Conservation (phyloP, 2,329 filamentous ascomycete genomes). For the Fusarium tricinctum region DNA sequence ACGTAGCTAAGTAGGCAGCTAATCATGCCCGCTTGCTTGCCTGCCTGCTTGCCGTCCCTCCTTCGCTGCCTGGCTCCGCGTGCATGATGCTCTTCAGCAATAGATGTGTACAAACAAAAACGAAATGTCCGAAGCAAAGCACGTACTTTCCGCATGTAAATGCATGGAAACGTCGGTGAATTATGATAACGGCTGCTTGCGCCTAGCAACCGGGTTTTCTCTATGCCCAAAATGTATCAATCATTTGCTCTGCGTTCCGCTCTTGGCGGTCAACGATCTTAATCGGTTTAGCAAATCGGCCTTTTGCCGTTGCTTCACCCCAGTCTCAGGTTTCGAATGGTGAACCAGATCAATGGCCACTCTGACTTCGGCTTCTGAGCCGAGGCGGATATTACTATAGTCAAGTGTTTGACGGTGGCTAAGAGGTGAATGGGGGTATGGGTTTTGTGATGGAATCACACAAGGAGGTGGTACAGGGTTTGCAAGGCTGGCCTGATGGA, state of each 20-base stretch:
- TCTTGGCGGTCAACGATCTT: constrained; percentile 28
- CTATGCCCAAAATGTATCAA: constrained; percentile 17
- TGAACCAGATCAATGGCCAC: constrained; percentile 75
- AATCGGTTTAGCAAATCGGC: constrained; percentile 42
- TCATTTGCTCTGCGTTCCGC: constrained; percentile 22
- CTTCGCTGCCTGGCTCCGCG: constrained; percentile 3
- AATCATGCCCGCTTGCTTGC: constrained; percentile 20
- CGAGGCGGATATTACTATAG: constrained; percentile 60
- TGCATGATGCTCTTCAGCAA: constrained; percentile 22
- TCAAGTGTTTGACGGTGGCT: constrained; percentile 15
- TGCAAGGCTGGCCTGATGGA: constrained; percentile 12
- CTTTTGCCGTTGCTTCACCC: constrained; percentile 42
- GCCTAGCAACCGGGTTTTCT: constrained; percentile 22
- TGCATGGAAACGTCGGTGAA: constrained; percentile 21
- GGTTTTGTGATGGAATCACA: constrained; percentile 10
- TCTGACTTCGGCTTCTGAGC: constrained; percentile 72
- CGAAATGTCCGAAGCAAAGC: constrained; percentile 24
- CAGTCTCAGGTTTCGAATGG: constrained; percentile 42
- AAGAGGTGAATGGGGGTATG: constrained; percentile 5
- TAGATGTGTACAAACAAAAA: constrained; percentile 22
- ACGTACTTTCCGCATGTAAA: constrained; percentile 3
- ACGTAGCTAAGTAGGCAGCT: constrained; percentile 1
- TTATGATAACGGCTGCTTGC: constrained; percentile 24
- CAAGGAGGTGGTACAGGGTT: constrained; percentile 10
- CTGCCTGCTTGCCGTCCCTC: constrained; percentile 16